Conservation (phyloP, 2,329 filamentous ascomycete genomes). For the Sphaerulina populicola region DNA sequence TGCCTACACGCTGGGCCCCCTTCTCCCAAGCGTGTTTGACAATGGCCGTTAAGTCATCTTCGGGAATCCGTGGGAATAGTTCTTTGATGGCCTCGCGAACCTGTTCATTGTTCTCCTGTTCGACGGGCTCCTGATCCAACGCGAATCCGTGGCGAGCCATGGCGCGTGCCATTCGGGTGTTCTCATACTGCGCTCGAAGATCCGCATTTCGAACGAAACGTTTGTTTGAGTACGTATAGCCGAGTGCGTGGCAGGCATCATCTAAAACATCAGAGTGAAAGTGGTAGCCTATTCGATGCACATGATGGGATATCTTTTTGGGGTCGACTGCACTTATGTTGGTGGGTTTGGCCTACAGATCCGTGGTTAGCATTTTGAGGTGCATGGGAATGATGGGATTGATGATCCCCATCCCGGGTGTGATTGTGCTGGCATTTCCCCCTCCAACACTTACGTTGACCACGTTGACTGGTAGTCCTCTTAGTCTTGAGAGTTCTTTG, state of each 20-base stretch:
- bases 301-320: slow-evolving; percentile 47
- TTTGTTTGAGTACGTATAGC: slow-evolving; percentile 34
- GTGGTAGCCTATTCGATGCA: slow-evolving; percentile 55
- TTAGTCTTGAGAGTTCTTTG: slow-evolving; percentile 52
- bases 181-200: slow-evolving; percentile 17
- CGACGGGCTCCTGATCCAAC: slow-evolving; percentile 17
- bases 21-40: slow-evolving; percentile 54
- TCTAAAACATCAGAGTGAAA: slow-evolving; percentile 54
- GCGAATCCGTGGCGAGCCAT: slow-evolving; percentile 32
- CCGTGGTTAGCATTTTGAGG: slow-evolving; percentile 10
- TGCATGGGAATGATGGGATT: not conserved
- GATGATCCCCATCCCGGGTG: not conserved
- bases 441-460: slow-evolving; percentile 49
- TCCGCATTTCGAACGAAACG: slow-evolving; percentile 27
- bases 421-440: not conserved
- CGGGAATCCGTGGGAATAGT: slow-evolving; percentile 55
- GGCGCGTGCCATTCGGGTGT: slow-evolving; percentile 29
- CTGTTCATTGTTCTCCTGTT: slow-evolving; percentile 40
- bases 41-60: slow-evolving; percentile 49
- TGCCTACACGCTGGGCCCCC: slow-evolving; percentile 52
- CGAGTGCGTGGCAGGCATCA: slow-evolving; percentile 47
- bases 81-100: slow-evolving; percentile 53
- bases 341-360: slow-evolving; percentile 19
- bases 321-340: slow-evolving; percentile 20
- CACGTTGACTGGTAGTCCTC: slow-evolving; percentile 47